Percentiles rank a stretch among this genome's conserved stretches.
phyloP scores from a whole-genome alignment of 192 early-diverging fungal genomes.

The Backusella luteola region DNA sequence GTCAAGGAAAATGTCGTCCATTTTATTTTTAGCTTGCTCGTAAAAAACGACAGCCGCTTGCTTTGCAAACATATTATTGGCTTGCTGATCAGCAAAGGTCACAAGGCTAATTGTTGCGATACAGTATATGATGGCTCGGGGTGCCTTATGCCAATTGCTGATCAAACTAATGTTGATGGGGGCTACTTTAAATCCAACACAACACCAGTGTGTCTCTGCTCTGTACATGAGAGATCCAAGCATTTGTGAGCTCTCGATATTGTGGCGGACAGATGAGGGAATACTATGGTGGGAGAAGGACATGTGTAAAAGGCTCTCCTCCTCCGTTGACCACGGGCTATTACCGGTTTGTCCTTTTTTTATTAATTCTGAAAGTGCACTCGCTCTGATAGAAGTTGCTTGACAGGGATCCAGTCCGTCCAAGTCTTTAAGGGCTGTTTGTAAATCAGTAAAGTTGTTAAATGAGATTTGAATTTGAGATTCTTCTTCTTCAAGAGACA shows the following conservation, averaged over 20 bases:
- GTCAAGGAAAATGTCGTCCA: slow-evolving; percentile 36
- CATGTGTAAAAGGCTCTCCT: not conserved
- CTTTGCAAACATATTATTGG: slow-evolving; percentile 2
- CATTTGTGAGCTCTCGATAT: slow-evolving; percentile 13
- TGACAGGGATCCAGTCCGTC: not conserved
- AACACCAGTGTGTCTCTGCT: slow-evolving; percentile 27
- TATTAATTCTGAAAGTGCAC: not conserved
- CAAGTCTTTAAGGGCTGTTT: slow-evolving; percentile 12
- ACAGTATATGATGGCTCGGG: slow-evolving; percentile 21
- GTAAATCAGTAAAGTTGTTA: slow-evolving; percentile 7
- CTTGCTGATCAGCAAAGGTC: slow-evolving; percentile 29
- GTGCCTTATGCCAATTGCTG: slow-evolving; percentile 17
- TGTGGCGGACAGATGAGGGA: slow-evolving; percentile 12
- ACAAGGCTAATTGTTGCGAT: slow-evolving; percentile 32
- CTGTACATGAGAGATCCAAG: slow-evolving; percentile 20
- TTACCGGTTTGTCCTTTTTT: not conserved
- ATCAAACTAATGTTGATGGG: slow-evolving; percentile 17
- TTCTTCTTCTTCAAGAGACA: slow-evolving; percentile 11
- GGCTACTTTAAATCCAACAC: slow-evolving; percentile 36
- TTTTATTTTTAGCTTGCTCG: slow-evolving; percentile 25
- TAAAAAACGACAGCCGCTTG: slow-evolving; percentile 30
- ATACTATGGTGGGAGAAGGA: not conserved
- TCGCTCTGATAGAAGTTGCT: not conserved
- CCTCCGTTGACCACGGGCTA: not conserved
- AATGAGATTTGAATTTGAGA: not conserved